These are phyloP conservation scores for Coniochaeta sp. DNA, from an alignment of 2,329 filamentous ascomycete genomes.

Conservation along the genomic window DNA sequence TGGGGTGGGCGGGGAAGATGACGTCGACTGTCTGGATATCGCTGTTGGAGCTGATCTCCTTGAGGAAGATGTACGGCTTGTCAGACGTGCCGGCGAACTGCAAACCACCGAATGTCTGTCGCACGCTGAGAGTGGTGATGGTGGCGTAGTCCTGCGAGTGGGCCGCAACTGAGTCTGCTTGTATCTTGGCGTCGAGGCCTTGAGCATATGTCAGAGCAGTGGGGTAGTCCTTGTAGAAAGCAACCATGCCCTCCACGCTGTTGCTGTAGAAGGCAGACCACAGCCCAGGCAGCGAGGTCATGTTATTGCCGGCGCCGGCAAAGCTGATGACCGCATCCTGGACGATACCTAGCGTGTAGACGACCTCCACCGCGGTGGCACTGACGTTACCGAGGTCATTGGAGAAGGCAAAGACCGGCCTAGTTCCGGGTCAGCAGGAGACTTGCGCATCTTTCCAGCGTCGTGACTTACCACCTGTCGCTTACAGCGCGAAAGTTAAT, in stretches of 20 bases:
- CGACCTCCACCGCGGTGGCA: slow-evolving; percentile 28
- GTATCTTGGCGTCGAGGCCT: slow-evolving; percentile 62
- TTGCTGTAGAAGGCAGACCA: slow-evolving; percentile 68
- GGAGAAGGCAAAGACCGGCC: slow-evolving; percentile 76
- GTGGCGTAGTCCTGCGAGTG: slow-evolving; percentile 68
- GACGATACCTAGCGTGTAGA: slow-evolving; percentile 71
- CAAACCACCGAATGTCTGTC: slow-evolving; percentile 72
- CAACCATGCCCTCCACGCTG: slow-evolving; percentile 56
- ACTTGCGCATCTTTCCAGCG: slow-evolving; percentile 4
- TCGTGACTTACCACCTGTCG: slow-evolving; percentile 40
- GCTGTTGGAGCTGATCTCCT: slow-evolving; percentile 83
- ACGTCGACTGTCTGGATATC: slow-evolving; percentile 86
- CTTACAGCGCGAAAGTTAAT: slow-evolving; percentile 57
- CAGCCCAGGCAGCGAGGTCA: slow-evolving; percentile 58
- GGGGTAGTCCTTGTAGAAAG: slow-evolving; percentile 69
- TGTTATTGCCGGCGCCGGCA: slow-evolving; percentile 57
- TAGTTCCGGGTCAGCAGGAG: slow-evolving; percentile 9
- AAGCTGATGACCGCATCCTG: slow-evolving; percentile 73
- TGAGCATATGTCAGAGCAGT: slow-evolving; percentile 49
- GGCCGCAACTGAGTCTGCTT: slow-evolving; percentile 55
- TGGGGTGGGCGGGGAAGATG: slow-evolving; percentile 76
- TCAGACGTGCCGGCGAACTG: slow-evolving; percentile 63
- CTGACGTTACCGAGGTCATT: slow-evolving; percentile 47
- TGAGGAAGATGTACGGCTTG: slow-evolving; percentile 71
- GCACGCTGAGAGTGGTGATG: slow-evolving; percentile 70